Percentiles rank a stretch among this genome's conserved stretches.
Evolutionary conservation across 2,329 filamentous ascomycete genomes (phyloP).

Genomic region (Xylaria sp.): DNA sequence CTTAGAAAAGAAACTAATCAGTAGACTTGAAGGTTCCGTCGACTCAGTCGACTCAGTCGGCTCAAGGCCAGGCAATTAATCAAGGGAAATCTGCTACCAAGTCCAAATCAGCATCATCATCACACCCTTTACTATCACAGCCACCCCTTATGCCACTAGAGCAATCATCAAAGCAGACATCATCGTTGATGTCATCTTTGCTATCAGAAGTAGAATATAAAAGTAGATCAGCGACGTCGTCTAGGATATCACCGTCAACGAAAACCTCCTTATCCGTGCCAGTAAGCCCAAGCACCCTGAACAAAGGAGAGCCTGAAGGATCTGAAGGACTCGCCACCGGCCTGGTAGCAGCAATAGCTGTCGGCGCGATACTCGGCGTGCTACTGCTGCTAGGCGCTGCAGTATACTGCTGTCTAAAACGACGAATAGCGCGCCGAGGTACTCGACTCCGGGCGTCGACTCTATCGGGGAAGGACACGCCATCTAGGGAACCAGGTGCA

Average conservation of each 20-base stretch:
- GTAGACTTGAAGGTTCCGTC: background rate
- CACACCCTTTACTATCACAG: background rate
- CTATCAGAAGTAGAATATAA: background rate
- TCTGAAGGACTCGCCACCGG: background rate
- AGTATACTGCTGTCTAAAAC: slow-evolving; percentile 11
- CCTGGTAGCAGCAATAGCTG: background rate
- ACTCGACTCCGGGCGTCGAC: background rate
- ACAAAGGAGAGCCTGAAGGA: too few species aligned
- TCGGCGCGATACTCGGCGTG: slow-evolving; percentile 5
- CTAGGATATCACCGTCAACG: background rate
- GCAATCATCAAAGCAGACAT: background rate
- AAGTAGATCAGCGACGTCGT: background rate
- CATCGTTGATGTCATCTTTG: background rate
- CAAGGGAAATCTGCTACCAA: background rate
- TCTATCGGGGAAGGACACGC: background rate
- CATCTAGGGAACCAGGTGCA: background rate
- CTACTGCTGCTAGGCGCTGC: slow-evolving; percentile 3
- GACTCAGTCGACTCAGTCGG: background rate
- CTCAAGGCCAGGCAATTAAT: background rate
- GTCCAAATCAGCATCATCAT: background rate
- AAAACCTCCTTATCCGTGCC: background rate
- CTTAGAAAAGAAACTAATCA: background rate
- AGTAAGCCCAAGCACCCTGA: background rate
- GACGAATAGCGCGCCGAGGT: background rate
- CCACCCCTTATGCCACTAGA: background rate